Base-by-base conservation (phyloP, 306 rosid genomes). In the Cotoneaster glaucophyllus region DNA sequence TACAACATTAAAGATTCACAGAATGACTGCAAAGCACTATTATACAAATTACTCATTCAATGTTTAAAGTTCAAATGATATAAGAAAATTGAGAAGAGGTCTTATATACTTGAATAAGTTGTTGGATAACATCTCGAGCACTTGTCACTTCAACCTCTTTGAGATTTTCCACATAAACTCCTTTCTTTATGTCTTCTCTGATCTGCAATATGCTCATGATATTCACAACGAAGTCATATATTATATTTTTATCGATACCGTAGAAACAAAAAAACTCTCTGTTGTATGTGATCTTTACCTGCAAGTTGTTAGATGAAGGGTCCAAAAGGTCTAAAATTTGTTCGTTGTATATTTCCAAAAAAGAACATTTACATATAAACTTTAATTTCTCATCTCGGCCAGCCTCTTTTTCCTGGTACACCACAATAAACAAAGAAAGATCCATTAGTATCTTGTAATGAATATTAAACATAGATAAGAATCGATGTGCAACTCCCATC, bases 321-420 rank as follows among this genome's bases (percentile, higher is more conserved):
- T 95, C 99, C 82, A 95, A 77, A 70, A 95, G 99, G 87, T 95
- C 99, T 79, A 95, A 93, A 79, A 95, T 95, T 52, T 92, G 99
- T 82, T 95, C 99, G 2, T 95, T 95, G 88, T 95, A 95, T 80
- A 95, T 95, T 84, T 95, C 99, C 83, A 95, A 74, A 82, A 95
- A 95, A 76, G 99, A 95, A 82, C 97, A 88, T 87, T 90, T 95
- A 79, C 99, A 90, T 8, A 89, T 82, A 81, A 85, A 95, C 86
- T 83, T 92, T 78, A 95, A 82, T 81, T 90, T 92, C 64, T 95
- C 99, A 57, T 95, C 98, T 83, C 91, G 89, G 8, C 97, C 90
- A 24, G 65, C 88, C 79, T 95, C 98, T 88, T 90, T 95, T 79
- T 95, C 99, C 99, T 95, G 88, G 24, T 54, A 56, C 59, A 61